Evolutionary conservation across 2,329 filamentous ascomycete genomes (phyloP).

Genomic region (Onygenales sp.): DNA sequence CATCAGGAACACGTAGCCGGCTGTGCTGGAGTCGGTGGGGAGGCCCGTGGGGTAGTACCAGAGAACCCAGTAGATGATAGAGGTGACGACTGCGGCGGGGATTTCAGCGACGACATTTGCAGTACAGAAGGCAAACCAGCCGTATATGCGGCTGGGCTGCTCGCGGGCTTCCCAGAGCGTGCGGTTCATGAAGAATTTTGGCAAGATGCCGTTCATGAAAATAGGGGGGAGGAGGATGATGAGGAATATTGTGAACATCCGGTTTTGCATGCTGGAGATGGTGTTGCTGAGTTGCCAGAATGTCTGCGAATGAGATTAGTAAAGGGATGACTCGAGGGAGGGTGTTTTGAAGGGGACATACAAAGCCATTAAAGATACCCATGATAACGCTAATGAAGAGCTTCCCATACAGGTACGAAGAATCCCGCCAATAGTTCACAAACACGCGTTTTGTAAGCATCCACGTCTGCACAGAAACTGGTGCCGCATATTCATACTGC

Average conservation of each 20-base stretch:
- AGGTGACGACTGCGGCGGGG: conserved; percentile 55
- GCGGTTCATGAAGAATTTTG: conserved; percentile 69
- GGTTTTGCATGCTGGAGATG: conserved; percentile 62
- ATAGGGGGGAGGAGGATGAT: conserved; percentile 59
- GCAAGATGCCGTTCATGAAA: conserved; percentile 62
- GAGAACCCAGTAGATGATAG: conserved; percentile 59
- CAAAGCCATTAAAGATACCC: conserved; percentile 68
- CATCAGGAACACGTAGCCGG: conserved; percentile 73
- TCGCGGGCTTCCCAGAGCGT: conserved; percentile 65
- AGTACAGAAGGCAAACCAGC: conserved; percentile 66
- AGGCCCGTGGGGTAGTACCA: conserved; percentile 72
- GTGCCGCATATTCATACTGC: conserved; percentile 55
- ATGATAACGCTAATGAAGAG: conserved; percentile 62
- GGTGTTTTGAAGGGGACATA: conserved; percentile 5
- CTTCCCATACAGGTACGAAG: conserved; percentile 68
- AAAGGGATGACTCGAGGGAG: not conserved
- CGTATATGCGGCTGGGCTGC: conserved; percentile 64
- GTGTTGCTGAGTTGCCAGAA: conserved; percentile 61
- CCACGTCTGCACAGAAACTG: conserved; percentile 51
- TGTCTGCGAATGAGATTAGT: conserved; percentile 33
- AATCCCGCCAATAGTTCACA: conserved; percentile 64
- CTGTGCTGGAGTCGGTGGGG: conserved; percentile 52
- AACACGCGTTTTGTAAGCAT: conserved; percentile 63
- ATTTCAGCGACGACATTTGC: conserved; percentile 66
- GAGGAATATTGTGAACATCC: conserved; percentile 65